These are phyloP conservation scores for Penicillium bovifimosum DNA, from an alignment of 495 filamentous ascomycete genomes.

Conservation along the genomic window DNA sequence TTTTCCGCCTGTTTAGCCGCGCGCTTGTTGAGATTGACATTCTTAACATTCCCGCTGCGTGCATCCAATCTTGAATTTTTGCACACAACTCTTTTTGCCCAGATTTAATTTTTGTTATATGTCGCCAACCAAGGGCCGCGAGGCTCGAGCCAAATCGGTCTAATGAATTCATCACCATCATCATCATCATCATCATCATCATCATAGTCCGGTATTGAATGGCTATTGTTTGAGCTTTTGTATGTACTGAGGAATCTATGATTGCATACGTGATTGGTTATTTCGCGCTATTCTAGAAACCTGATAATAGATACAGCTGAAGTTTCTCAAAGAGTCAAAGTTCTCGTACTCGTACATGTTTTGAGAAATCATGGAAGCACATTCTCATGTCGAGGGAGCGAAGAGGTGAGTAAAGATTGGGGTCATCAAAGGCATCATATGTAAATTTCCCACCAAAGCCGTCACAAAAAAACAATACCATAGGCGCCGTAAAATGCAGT, in stretches of 20 bases:
- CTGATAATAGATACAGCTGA: background rate
- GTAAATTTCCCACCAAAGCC: slow-evolving; percentile 8
- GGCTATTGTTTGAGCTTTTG: too few relatives aligned
- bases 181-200: too few relatives aligned
- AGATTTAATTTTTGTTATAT: too few relatives aligned
- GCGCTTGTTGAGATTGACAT: slow-evolving; percentile 20
- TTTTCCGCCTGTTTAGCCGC: slow-evolving; percentile 27
- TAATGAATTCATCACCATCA: too few relatives aligned
- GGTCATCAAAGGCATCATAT: slow-evolving; percentile 22
- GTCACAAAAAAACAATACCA: slow-evolving; percentile 5
- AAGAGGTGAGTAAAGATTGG: slow-evolving; percentile 1
- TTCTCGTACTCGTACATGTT: background rate
- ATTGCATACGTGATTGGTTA: too few relatives aligned
- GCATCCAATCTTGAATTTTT: background rate
- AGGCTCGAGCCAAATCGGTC: too few relatives aligned
- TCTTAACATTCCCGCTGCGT: background rate
- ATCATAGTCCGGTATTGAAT: too few relatives aligned
- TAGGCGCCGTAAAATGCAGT: slow-evolving; percentile 26
- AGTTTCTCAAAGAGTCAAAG: background rate
- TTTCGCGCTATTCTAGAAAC: too few relatives aligned
- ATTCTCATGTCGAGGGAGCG: background rate
- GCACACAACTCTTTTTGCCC: too few relatives aligned
- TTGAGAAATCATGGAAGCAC: background rate
- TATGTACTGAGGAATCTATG: too few relatives aligned
- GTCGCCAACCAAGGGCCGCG: too few relatives aligned